Evolutionary conservation across 495 filamentous ascomycete species (phyloP).

Genomic region (Achaetomiella virescens): DNA sequence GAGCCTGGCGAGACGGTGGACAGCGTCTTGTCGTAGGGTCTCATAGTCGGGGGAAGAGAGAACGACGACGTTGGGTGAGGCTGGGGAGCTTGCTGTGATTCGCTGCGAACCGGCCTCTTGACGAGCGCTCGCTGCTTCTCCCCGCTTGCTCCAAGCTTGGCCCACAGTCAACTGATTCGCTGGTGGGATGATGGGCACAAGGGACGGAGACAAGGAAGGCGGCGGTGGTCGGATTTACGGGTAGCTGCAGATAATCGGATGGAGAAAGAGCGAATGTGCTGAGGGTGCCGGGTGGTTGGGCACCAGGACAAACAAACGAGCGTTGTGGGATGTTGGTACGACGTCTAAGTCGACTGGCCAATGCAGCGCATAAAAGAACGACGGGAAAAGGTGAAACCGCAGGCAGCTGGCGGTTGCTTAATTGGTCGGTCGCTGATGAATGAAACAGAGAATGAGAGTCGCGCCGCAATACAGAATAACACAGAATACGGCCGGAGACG

Average conservation of each 20-base stretch:
- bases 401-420: background rate
- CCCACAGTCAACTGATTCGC: constrained; percentile 18
- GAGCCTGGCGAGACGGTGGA: constrained; percentile 22
- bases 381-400: constrained; percentile 1
- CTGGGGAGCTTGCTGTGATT: constrained; percentile 11
- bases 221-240: background rate
- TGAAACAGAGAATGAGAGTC: constrained; percentile 7
- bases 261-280: background rate
- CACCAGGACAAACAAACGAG: constrained; percentile 7
- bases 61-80: background rate
- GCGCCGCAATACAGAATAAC: background rate
- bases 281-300: background rate
- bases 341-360: background rate
- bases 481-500: background rate
- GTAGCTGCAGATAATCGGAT: constrained; percentile 5
- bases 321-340: background rate
- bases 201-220: background rate
- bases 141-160: constrained; percentile 8
- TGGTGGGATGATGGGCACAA: constrained; percentile 12
- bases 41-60: constrained; percentile 13
- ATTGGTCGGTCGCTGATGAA: background rate
- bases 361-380: background rate
- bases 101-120: constrained; percentile 7
- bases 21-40: constrained; percentile 11
- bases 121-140: background rate